Base-by-base conservation (phyloP, 176 grass and related monocot genomes). In the Bromus sterilis region DNA sequence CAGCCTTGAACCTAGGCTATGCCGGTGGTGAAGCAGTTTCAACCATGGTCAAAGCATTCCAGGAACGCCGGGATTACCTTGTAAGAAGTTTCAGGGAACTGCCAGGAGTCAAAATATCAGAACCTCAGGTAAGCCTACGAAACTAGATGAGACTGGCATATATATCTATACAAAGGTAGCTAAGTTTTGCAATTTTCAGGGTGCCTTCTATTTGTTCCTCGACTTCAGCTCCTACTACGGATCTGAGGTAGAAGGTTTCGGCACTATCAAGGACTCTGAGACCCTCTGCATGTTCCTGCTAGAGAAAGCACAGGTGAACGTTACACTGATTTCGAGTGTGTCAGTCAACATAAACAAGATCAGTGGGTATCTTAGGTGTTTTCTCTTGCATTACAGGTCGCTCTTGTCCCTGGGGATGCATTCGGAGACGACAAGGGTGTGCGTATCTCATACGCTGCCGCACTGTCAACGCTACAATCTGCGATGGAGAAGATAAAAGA, bases 11-110 rank as follows among this genome's bases (percentile, higher is more conserved):
- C 81, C 84, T 97, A 55, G 94, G 94, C 11, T 97, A 90, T 87
- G 94, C 89, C 1, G 94, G 94, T 25, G 94, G 94, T 77, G 94
- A 94, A 87, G 87, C 91, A 24, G 89, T 97, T 72, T 83, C 89
- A 30, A 82, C 92, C 20, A 97, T 97, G 94, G 94, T 94, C 71
- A 97, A 92, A 86, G 94, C 94, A 79, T 97, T 97, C 75, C 87
- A 88, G 78, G 89, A 94, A 76, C 87, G 94, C 11, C 89, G 91
- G 30, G 87, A 97, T 85, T 94, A 92, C 85, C 87, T 97, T 71
- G 85, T 97, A 36, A 90, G 78, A 72, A 92, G 73, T 75, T 97
- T 97, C 44, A 61, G 77, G 61, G 91, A 97, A 82, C 28, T 97
- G 44, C 67, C 90, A 28, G 94, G 94, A 41, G 89, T 97, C 3